A percentile compares a stretch with the other conserved stretches of the same genome.
Conservation (phyloP, 371 early-diverging fungal genomes). For the Mortierella sp. region DNA sequence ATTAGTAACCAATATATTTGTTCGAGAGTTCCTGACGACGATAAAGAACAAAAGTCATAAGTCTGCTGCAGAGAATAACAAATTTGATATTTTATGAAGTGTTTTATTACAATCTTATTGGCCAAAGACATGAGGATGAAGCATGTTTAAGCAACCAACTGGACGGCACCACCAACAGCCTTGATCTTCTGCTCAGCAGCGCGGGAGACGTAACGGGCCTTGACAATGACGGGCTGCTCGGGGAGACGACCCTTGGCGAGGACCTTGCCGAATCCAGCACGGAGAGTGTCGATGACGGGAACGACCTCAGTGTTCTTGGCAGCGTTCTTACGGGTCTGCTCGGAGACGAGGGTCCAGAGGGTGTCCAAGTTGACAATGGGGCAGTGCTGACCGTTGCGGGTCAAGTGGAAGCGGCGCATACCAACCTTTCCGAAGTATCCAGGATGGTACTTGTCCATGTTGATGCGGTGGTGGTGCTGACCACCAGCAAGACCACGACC, state of each 20-base stretch:
- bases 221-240: slow-evolving; percentile 96
- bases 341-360: slow-evolving; percentile 95
- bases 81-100: slow-evolving; percentile 3
- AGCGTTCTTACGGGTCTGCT: slow-evolving; percentile 89
- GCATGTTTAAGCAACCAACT: slow-evolving; percentile 61
- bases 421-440: slow-evolving; percentile 99
- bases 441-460: slow-evolving; percentile 99
- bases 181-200: slow-evolving; percentile 99
- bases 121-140: not conserved
- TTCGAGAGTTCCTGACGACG: too few relatives aligned
- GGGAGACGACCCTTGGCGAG: slow-evolving; percentile 96
- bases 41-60: too few relatives aligned
- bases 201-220: slow-evolving; percentile 95
- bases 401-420: slow-evolving; percentile 99
- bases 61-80: not conserved
- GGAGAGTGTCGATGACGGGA: slow-evolving; percentile 94
- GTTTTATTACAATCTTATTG: slow-evolving; percentile 23
- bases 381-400: slow-evolving; percentile 90
- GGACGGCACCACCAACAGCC: slow-evolving; percentile 93
- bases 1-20: too few relatives aligned
- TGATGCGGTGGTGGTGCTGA: slow-evolving; percentile 99
- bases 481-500: slow-evolving; percentile 99
- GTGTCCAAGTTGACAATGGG: slow-evolving; percentile 95
- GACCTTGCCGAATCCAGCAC: slow-evolving; percentile 97
- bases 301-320: slow-evolving; percentile 90